Percentiles rank a stretch among this genome's conserved stretches.
phyloP scores from a whole-genome alignment of 257 asterid genomes.

The Solanum commersonii region DNA sequence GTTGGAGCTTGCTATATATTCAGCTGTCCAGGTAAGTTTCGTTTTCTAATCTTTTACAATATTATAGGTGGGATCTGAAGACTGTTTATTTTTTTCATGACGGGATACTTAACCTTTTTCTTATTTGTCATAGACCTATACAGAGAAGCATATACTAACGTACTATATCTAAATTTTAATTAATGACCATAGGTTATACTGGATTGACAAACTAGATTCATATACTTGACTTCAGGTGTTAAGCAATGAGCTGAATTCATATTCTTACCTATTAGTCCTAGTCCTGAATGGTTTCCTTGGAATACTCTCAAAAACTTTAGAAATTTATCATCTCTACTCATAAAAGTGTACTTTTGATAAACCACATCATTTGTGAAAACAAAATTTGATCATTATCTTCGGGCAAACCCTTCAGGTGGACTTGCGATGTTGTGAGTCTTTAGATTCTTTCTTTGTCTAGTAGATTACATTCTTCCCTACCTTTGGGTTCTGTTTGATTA shows the following conservation, averaged over 20 bases:
- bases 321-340: background rate
- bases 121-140: background rate
- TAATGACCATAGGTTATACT: background rate
- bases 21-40: conserved; percentile 45
- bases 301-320: background rate
- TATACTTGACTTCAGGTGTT: background rate
- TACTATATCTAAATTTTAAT: background rate
- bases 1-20: conserved; percentile 86
- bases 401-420: background rate
- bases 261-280: background rate
- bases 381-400: background rate
- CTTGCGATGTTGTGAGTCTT: background rate
- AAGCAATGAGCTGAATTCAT: background rate
- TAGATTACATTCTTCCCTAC: background rate
- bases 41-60: background rate
- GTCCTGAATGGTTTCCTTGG: background rate
- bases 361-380: background rate
- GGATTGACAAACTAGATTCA: background rate
- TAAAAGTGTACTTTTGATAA: background rate
- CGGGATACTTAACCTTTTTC: background rate
- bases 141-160: background rate
- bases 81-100: background rate
- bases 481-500: background rate
- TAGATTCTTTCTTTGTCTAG: background rate
- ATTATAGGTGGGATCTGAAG: background rate